Percentiles rank a stretch among this genome's conserved stretches.
phyloP scores from a whole-genome alignment of 805 yeast genomes.

The Pichia membranifaciens region DNA sequence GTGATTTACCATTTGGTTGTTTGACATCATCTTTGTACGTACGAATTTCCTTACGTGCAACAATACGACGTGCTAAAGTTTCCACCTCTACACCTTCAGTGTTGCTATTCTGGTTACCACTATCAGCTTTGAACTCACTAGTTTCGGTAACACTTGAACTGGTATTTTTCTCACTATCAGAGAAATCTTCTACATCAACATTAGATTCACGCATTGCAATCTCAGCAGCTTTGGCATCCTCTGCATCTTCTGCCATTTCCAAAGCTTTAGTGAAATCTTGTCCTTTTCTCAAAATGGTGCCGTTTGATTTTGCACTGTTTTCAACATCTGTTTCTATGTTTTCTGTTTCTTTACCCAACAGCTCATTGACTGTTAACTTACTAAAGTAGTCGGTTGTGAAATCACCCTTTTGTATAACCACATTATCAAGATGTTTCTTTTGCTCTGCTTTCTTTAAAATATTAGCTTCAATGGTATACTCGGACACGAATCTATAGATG shows the following conservation, averaged over 20 bases:
- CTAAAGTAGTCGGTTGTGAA: slow-evolving; percentile 96
- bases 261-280: slow-evolving; percentile 38
- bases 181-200: slow-evolving; percentile 81
- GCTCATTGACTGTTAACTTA: slow-evolving; percentile 76
- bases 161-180: slow-evolving; percentile 37
- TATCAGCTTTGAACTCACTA: not conserved
- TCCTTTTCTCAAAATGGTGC: slow-evolving; percentile 21
- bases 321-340: slow-evolving; percentile 22
- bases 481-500: slow-evolving; percentile 92
- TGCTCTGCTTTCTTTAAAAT: slow-evolving; percentile 91
- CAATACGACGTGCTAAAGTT: slow-evolving; percentile 20
- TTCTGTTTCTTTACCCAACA: slow-evolving; percentile 54
- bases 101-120: slow-evolving; percentile 31
- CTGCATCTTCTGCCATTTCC: slow-evolving; percentile 94
- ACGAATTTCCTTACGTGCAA: slow-evolving; percentile 11
- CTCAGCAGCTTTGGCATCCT: slow-evolving; percentile 82
- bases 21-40: slow-evolving; percentile 8
- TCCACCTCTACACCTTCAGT: slow-evolving; percentile 22
- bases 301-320: slow-evolving; percentile 41
- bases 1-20: no score
- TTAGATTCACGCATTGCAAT: slow-evolving; percentile 82
- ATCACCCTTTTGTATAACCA: slow-evolving; percentile 95
- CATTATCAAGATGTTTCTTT: slow-evolving; percentile 87
- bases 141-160: slow-evolving; percentile 7
- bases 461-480: slow-evolving; percentile 92